Base-by-base conservation (phyloP, 2,329 filamentous ascomycete genomes). In the Amauroascus verrucosus region DNA sequence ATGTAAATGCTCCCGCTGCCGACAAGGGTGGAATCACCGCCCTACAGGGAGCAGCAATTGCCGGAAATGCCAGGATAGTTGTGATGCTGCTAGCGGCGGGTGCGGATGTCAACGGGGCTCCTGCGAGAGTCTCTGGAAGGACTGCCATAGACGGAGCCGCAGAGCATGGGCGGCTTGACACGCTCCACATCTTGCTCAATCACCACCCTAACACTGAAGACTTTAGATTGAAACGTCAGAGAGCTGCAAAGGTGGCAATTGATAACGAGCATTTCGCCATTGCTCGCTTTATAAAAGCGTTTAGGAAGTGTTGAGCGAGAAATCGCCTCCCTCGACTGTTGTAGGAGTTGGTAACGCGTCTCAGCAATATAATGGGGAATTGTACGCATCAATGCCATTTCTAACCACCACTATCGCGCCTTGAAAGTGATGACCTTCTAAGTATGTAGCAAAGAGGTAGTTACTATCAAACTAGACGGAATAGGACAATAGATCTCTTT, bases 161-260 rank as follows among this genome's bases (percentile, higher is more conserved):
- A 13, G 43, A 48, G 22, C 43, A 53, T 14, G 66, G 65, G 6
- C 61, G 63, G 46, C 20, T 67, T 8, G 62, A 68, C 44, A 61
- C 61, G 51, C 38, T 68, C 16, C 58, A 63, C 43, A 48, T 67
- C 13, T 57, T 69, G 11, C 51, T 65, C 1, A 58, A 62, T 41
- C 30, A 48, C 32, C 35, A 57, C 32, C 51, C 51, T 20, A 32
- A 50, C 40, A 52, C 35, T 35, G 49, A 52, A n/a, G 35, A 28
- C 35, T 24, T 52, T 32, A 41, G 35, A 18, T 47, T 53, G 50
- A 37, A 53, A 28, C n/a, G 38, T 7, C 35, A 46, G 16, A 33
- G 50, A 24, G 50, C 50, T 22, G 41, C 40, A 18, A 37, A 37
- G 16, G 9, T 53, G 40, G 50, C 50, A n/a, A 35, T 41, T 3